Evolutionary conservation across 2,329 filamentous ascomycete genomes (phyloP), one percentile per base, ranked within the genome.

Genomic region (Colletotrichum cuscutae): DNA sequence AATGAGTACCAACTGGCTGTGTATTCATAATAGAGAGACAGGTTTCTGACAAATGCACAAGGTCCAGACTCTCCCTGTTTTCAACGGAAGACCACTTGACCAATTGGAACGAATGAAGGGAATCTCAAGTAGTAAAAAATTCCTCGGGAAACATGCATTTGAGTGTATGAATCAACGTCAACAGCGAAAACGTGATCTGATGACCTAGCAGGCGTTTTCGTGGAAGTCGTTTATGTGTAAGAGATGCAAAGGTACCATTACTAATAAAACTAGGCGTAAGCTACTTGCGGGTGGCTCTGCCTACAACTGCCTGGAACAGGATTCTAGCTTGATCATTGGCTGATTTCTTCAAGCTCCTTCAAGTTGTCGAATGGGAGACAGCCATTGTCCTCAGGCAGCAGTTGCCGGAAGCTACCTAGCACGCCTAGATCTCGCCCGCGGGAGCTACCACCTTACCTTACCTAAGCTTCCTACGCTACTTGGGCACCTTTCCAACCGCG

Each of bases 321-420:
- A 3, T n/a, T 37, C 6, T 22, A 37, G 54, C 46, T 22, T 56
- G 49, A 37, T 28, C 32, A 72, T 70, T 72, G 59, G 70, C 35
- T 68, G n/a, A 8, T 26, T 7, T 13, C 5, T 12, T 12, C 13
- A 46, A 70, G 46, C 53, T 54, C 19, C 42, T 7, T 8, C 7
- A 22, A 53, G 1, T 46, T 30, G 64, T 8, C 70, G 59, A 72
- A 72, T 70, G 59, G 69, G 37, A 52, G 49, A 42, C 8, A 4
- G 42, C 5, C 1, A 7, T 13, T 8, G 35, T 64, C 65, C 70
- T 72, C 32, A 72, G 70, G 70, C 70, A 69, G 69, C 52, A 58
- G 26, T 22, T 11, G 24, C 24, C 42, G 54, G 35, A 56, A 69
- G 52, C 65, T 53, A 67, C 42, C 19, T 22, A 49, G 42, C 42